phyloP scores from a whole-genome alignment of 1,284 basidiomycete genomes.

The Tetrapyrgos nigripes region DNA sequence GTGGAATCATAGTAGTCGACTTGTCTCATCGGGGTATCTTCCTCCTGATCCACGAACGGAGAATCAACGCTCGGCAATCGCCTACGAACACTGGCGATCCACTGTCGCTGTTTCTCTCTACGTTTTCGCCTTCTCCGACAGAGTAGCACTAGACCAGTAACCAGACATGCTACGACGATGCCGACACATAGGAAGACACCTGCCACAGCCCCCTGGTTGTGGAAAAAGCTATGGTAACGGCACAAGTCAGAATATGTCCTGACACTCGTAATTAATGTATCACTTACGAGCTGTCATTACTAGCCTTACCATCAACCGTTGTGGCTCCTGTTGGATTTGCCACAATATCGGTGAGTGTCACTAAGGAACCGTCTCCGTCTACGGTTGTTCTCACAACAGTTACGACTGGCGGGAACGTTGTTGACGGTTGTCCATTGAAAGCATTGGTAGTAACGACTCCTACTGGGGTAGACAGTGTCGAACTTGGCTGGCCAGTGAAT shows the following conservation, averaged over 20 bases:
- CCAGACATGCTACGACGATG: conserved; percentile 43
- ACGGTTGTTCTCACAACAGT: conserved; percentile 54
- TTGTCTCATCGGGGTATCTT: not conserved
- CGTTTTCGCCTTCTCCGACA: conserved; percentile 47
- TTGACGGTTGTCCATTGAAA: conserved; percentile 36
- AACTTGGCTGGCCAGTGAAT: conserved; percentile 47
- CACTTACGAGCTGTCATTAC: conserved; percentile 14
- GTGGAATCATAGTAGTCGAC: conserved; percentile 6
- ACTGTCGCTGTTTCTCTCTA: conserved; percentile 30
- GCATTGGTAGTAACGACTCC: conserved; percentile 46
- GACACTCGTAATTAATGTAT: not conserved
- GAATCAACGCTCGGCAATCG: conserved; percentile 35
- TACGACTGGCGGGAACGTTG: conserved; percentile 50
- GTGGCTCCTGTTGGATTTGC: conserved; percentile 52
- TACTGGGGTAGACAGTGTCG: conserved; percentile 50
- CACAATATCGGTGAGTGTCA: conserved; percentile 54
- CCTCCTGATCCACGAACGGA: conserved; percentile 38
- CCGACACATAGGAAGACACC: conserved; percentile 64
- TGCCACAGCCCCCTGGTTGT: conserved; percentile 58
- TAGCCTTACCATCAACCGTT: conserved; percentile 25
- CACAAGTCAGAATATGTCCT: not conserved
- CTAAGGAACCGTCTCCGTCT: conserved; percentile 44
- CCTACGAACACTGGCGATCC: conserved; percentile 43
- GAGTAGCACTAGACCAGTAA: conserved; percentile 41
- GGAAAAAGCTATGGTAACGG: conserved; percentile 52